phyloP scores from a whole-genome alignment of 2,329 filamentous ascomycete species.

The Phyllosticta capitalensis region DNA sequence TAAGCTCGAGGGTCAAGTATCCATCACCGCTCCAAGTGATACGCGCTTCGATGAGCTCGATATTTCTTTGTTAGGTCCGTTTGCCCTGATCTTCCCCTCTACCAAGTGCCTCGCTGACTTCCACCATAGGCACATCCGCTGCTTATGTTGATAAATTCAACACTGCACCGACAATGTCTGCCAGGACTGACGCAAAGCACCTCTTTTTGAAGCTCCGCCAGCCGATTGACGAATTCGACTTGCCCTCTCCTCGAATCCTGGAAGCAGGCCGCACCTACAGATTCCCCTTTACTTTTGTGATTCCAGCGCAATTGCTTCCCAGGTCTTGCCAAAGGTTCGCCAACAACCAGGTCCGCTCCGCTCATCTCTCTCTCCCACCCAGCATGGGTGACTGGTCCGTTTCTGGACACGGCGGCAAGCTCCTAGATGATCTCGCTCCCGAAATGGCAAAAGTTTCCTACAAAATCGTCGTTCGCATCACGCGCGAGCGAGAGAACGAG shows the following conservation, averaged over 20 bases:
- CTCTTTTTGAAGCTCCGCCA: slow-evolving; percentile 54
- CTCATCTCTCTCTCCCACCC: slow-evolving; percentile 51
- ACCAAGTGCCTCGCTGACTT: slow-evolving; percentile 14
- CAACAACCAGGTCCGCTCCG: slow-evolving; percentile 43
- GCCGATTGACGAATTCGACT: slow-evolving; percentile 44
- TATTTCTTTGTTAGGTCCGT: slow-evolving; percentile 48
- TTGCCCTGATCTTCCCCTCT: not conserved
- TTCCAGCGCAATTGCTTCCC: slow-evolving; percentile 51
- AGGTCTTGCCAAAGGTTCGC: slow-evolving; percentile 48
- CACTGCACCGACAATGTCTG: slow-evolving; percentile 42
- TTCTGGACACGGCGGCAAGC: slow-evolving; percentile 38
- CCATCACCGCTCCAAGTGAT: slow-evolving; percentile 41
- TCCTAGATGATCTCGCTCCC: slow-evolving; percentile 53
- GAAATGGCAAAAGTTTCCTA: slow-evolving; percentile 54
- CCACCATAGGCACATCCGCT: slow-evolving; percentile 36
- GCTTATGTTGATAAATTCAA: slow-evolving; percentile 48
- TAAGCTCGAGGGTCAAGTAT: slow-evolving; percentile 44
- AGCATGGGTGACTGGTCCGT: slow-evolving; percentile 50
- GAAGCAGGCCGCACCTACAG: slow-evolving; percentile 46
- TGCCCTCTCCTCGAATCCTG: slow-evolving; percentile 46
- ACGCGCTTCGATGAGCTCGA: slow-evolving; percentile 49
- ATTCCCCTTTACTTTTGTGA: slow-evolving; percentile 55
- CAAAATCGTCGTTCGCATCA: slow-evolving; percentile 40
- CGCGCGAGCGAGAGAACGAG: slow-evolving; percentile 31
- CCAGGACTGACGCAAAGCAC: slow-evolving; percentile 47